phyloP scores from a whole-genome alignment of 768 basidiomycete genomes.

The Tulasnella sp. region DNA sequence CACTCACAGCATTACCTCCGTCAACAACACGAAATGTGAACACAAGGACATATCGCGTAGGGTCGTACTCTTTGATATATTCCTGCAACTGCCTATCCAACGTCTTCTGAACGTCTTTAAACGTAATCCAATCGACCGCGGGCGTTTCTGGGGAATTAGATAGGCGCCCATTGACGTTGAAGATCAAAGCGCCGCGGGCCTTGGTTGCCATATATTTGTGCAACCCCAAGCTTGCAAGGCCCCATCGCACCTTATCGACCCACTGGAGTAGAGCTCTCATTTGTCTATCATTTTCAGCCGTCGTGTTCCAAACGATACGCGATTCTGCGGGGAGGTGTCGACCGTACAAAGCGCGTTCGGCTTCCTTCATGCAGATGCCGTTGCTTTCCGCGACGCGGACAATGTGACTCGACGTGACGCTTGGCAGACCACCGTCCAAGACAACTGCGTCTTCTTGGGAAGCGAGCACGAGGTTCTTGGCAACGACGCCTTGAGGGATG shows the following conservation, averaged over 20 bases:
- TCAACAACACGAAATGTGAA: not conserved
- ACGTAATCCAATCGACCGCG: slow-evolving; percentile 14
- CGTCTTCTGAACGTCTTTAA: slow-evolving; percentile 4
- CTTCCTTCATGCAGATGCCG: slow-evolving; percentile 9
- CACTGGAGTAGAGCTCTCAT: slow-evolving; percentile 10
- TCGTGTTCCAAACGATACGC: slow-evolving; percentile 3
- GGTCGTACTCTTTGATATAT: slow-evolving; percentile 11
- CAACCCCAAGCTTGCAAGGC: slow-evolving; percentile 14
- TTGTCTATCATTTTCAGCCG: not conserved
- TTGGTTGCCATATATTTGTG: slow-evolving; percentile 14
- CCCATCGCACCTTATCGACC: slow-evolving; percentile 11
- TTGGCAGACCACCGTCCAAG: slow-evolving; percentile 6
- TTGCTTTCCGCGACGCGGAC: slow-evolving; percentile 9
- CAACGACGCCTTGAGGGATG: slow-evolving; percentile 8
- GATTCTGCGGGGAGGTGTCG: slow-evolving; percentile 1
- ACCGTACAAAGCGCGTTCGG: slow-evolving; percentile 2
- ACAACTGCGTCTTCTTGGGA: not conserved
- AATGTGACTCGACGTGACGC: slow-evolving; percentile 7
- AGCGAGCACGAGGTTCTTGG: slow-evolving; percentile 13
- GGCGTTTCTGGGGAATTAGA: slow-evolving; percentile 3
- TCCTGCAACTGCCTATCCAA: slow-evolving; percentile 12
- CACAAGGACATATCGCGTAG: slow-evolving; percentile 1
- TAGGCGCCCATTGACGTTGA: slow-evolving; percentile 11
- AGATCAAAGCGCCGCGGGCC: slow-evolving; percentile 5
- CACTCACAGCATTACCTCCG: not conserved